These are phyloP conservation scores for Penicillium sp. DNA, from an alignment of 2,329 filamentous ascomycete genomes.

Conservation along the genomic window DNA sequence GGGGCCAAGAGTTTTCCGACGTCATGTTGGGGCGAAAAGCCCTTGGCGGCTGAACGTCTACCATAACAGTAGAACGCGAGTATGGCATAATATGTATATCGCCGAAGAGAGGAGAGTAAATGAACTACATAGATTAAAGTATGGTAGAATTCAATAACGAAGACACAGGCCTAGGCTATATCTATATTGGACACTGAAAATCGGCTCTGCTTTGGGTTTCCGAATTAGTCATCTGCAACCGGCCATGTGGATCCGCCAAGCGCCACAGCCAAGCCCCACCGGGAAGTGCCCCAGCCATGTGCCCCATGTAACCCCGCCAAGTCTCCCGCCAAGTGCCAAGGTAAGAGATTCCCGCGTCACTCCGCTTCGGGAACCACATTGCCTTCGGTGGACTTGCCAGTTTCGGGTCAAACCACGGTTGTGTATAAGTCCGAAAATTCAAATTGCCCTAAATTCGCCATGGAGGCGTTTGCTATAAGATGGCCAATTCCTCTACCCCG, in stretches of 20 bases:
- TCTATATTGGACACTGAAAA: neutral
- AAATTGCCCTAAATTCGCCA: neutral
- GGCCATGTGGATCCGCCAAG: neutral
- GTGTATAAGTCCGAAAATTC: too few relatives aligned
- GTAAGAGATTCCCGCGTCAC: neutral
- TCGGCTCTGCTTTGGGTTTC: neutral
- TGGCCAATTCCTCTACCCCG: neutral
- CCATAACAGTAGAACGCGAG: neutral
- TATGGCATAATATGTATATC: neutral
- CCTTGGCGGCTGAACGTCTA: neutral
- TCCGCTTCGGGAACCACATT: constrained; percentile 1
- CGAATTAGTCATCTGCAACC: neutral
- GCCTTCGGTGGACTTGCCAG: constrained; percentile 12
- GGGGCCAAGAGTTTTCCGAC: neutral
- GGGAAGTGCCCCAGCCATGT: neutral
- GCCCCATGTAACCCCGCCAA: neutral
- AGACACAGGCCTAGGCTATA: neutral
- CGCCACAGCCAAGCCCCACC: neutral
- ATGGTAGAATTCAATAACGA: neutral
- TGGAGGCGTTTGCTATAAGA: constrained; percentile 12
- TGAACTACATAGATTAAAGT: too few relatives aligned
- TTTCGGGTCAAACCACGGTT: constrained; percentile 1
- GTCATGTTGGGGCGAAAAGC: neutral
- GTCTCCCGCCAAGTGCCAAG: constrained; percentile 2
- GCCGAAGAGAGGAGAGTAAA: neutral